A percentile compares a stretch with the other conserved stretches of the same genome.
Conservation (phyloP, 805 yeast genomes). For the Candida coquimbonensis region DNA sequence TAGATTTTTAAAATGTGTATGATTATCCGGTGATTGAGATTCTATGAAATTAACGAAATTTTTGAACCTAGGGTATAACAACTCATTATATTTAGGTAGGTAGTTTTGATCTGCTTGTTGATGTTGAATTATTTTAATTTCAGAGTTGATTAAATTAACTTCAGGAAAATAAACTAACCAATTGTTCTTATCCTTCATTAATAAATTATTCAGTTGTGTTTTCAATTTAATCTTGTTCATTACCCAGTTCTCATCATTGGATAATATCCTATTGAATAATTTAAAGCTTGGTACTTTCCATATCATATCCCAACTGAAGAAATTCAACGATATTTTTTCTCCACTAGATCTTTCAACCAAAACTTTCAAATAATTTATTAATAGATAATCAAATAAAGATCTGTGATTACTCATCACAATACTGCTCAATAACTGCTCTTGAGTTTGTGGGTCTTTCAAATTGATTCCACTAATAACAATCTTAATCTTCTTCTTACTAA, state of each 20-base stretch:
- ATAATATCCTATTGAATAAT: constrained; percentile 39
- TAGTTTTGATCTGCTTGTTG: constrained; percentile 48
- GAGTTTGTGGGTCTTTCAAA: constrained; percentile 15
- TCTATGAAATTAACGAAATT: constrained; percentile 43
- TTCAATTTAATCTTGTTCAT: constrained; percentile 30
- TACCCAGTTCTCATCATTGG: constrained; percentile 67
- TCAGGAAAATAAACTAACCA: constrained; percentile 83
- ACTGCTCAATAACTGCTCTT: constrained; percentile 27
- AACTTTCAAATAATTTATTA: constrained; percentile 34
- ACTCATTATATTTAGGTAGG: constrained; percentile 51
- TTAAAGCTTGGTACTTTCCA: constrained; percentile 54
- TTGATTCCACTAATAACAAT: constrained; percentile 22
- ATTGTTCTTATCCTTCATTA: constrained; percentile 32
- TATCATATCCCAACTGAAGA: constrained; percentile 64
- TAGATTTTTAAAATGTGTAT: constrained; percentile 15
- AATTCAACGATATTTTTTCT: constrained; percentile 31
- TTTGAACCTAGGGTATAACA: constrained; percentile 74
- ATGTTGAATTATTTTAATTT: constrained; percentile 40
- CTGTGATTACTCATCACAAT: constrained; percentile 49
- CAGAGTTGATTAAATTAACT: constrained; percentile 59
- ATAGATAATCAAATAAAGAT: constrained; percentile 58
- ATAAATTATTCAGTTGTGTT: constrained; percentile 22
- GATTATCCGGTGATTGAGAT: constrained; percentile 1
- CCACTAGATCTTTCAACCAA: constrained; percentile 20
- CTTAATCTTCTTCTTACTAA: constrained; percentile 19